Base-by-base conservation (phyloP, 116 monocot species). In the Dioscorea cayenensis region DNA sequence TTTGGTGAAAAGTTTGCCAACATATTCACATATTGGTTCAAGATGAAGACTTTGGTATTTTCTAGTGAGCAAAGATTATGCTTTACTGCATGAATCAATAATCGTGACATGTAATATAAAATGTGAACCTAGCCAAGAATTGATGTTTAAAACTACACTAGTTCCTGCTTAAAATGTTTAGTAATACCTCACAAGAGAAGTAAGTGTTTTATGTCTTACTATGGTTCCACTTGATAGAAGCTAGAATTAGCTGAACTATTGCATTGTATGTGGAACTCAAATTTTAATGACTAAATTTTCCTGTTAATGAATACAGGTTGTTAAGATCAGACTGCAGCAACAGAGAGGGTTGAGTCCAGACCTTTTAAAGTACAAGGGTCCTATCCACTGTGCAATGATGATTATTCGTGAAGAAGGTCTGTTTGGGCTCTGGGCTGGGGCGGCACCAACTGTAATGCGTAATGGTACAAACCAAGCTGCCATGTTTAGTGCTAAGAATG, bases 381-480 rank as follows among this genome's bases (percentile, higher is more conserved):
- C 94, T 5, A 61, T 97, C 49, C 96, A 97, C 32, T 97, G 96
- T 74, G 96, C 96, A 25, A 76, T 65, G 32, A 92, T 74, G 62
- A 90, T 97, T 7, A 66, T 97, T 48, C 80, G 79, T 4, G 96
- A 97, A 71, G 96, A 97, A 79, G 93, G 93, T 1, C 14, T 97
- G 17, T 67, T 84, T 1, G 97, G 97, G 3, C 86, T 97, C 0
- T 97, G 97, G 97, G 83, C 94, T 14, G 97, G 97, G 32, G 97
- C 94, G 35, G 80, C 88, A 65, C 97, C 97, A 17, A 97, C 93
- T 0, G 89, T 94, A 10, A 93, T 99, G 90, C 97, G 94, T 36
- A 99, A 99, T 65, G 97, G 97, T 38, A 89, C 86, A 36, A 99
- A 99, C 60, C 97, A 99, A 69, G 97, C 97, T 50, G 97, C 85